Conservation (phyloP, 2,329 filamentous ascomycete genomes). For the Seiridium unicorne region DNA sequence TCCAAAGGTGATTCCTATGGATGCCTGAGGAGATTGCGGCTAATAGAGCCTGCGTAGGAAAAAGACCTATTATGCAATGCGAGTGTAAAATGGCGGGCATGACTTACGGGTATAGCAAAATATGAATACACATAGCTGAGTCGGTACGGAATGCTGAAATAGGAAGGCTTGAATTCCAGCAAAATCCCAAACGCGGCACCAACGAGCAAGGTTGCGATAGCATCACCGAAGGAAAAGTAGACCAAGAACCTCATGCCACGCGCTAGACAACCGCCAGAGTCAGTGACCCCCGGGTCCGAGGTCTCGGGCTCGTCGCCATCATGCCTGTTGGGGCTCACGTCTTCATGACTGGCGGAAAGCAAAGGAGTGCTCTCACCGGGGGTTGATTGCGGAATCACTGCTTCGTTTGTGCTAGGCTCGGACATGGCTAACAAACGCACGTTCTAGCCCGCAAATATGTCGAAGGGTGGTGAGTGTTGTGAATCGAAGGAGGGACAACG, state of each 20-base stretch:
- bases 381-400: constrained; percentile 3
- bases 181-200: background rate
- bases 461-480: too few species aligned
- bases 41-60: background rate
- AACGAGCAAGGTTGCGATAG: background rate
- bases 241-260: background rate
- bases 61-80: background rate
- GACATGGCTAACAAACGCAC: background rate
- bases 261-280: background rate
- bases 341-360: background rate
- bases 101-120: background rate
- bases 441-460: background rate
- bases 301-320: background rate
- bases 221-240: background rate
- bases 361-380: background rate
- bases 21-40: background rate
- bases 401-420: background rate
- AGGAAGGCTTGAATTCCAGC: background rate
- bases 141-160: background rate
- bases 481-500: too few species aligned
- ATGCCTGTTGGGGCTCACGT: background rate
- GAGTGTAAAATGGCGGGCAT: background rate
- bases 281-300: background rate
- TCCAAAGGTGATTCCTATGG: background rate
- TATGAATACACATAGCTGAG: too few species aligned